Conservation (phyloP, 805 yeast species). For the Limtongia smithiae region DNA sequence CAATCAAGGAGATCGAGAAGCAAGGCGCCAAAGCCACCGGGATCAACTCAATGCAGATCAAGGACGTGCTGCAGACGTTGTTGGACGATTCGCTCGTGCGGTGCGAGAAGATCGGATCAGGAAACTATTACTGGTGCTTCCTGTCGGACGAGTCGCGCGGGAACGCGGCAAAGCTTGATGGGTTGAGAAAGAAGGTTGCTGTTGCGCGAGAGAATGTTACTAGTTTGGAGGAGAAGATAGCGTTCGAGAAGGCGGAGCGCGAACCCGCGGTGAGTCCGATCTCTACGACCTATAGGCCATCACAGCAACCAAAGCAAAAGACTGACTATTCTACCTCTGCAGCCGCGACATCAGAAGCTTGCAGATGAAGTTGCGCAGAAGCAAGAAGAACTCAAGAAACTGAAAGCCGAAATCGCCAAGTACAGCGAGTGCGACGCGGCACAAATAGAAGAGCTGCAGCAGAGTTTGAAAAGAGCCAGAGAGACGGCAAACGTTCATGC, state of each 20-base stretch:
- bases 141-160: slow-evolving; percentile 24
- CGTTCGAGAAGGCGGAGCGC: slow-evolving; percentile 7
- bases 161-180: slow-evolving; percentile 18
- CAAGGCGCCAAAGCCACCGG: slow-evolving; percentile 47
- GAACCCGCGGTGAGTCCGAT: slow-evolving; percentile 1
- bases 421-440: slow-evolving; percentile 23
- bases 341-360: slow-evolving; percentile 3
- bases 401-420: slow-evolving; percentile 4
- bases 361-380: slow-evolving; percentile 7
- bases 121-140: slow-evolving; percentile 35
- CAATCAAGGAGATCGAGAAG: slow-evolving; percentile 50
- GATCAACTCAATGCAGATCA: slow-evolving; percentile 53
- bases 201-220: slow-evolving; percentile 3
- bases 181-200: slow-evolving; percentile 15
- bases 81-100: slow-evolving; percentile 50
- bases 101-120: slow-evolving; percentile 55
- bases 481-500: slow-evolving; percentile 33
- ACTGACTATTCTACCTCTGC: not conserved
- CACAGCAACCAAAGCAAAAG: not conserved
- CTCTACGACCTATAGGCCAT: not conserved
- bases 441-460: slow-evolving; percentile 10
- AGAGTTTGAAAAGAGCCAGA: slow-evolving; percentile 8
- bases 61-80: slow-evolving; percentile 47
- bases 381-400: slow-evolving; percentile 3
- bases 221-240: slow-evolving; percentile 12